Evolutionary conservation across 495 filamentous ascomycete genomes (phyloP).

Genomic region (Geoglossum glabrum): DNA sequence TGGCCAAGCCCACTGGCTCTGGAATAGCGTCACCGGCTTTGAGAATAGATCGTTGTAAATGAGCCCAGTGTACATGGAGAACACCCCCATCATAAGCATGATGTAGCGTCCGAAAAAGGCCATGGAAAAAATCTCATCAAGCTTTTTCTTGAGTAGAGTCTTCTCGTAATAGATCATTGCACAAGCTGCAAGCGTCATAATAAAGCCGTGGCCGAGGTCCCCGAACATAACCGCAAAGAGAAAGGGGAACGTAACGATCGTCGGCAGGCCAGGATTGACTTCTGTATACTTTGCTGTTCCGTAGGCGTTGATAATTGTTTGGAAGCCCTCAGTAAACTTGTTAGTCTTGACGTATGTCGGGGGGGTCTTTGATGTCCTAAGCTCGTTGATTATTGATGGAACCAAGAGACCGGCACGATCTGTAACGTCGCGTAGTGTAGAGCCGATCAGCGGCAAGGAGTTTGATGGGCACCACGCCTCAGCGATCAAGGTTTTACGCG

Average conservation of each 20-base stretch:
- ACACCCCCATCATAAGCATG: conserved; percentile 92
- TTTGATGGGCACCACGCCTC: conserved; percentile 95
- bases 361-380: conserved; percentile 86
- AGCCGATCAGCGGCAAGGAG: conserved; percentile 73
- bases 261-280: conserved; percentile 86
- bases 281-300: conserved; percentile 92
- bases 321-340: conserved; percentile 94
- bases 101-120: conserved; percentile 97
- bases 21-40: conserved; percentile 68
- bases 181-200: conserved; percentile 60
- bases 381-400: conserved; percentile 93
- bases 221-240: conserved; percentile 99
- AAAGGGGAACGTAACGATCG: conserved; percentile 94
- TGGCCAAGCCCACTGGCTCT: conserved; percentile 74
- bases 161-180: conserved; percentile 96
- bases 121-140: conserved; percentile 91
- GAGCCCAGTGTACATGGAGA: conserved; percentile 89
- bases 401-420: conserved; percentile 85
- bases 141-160: conserved; percentile 56
- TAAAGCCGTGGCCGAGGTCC: conserved; percentile 76
- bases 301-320: conserved; percentile 97
- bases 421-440: conserved; percentile 92
- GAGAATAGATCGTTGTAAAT: conserved; percentile 99
- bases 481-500: conserved; percentile 86
- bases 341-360: conserved; percentile 93